Evolutionary conservation across 1,284 basidiomycete genomes (phyloP), one percentile per base, ranked within the genome.

Genomic region (Anthracocystis panici-leucophaei): DNA sequence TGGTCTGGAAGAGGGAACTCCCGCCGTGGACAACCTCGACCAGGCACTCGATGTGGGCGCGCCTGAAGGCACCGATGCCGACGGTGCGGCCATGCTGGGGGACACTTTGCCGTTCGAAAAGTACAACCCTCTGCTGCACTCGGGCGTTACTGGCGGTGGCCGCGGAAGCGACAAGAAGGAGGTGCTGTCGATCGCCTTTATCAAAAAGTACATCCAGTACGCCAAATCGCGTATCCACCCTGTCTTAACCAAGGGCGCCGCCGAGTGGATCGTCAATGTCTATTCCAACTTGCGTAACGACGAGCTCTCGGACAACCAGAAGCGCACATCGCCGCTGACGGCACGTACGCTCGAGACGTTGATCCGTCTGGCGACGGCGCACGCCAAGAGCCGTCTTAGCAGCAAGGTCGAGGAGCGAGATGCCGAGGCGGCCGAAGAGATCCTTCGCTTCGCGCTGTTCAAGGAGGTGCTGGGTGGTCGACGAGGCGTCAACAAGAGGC

Each of bases 161-260:
- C 66, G 66, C 8, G 56, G 55, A 12, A 56, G 40, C 48, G 73
- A 75, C 54, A 79, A 91, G 85, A 89, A 89, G 70, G 94, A 99
- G 86, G 91, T 99, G 40, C 88, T 99, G 49, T 94, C 91, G 74
- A 94, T 97, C 69, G 88, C 91, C 5, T 99, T 99, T 84, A 91
- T 99, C 84, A 99, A 99, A 87, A 99, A 98, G 87, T 99, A 97
- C 85, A 93, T 99, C 60, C 96, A 99, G 86, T 98, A 98, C 85
- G 93, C 97, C 57, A 99, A 98, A 89, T 91, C 52, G 89, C 92
- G 78, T 44, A 68, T 83, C 44, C 71, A 79, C 33, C 97, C 97
- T 1, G 90, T 89, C 29, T 87, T 99, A 65, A 95, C 94, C 4
- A 92, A 95, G 85, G 94, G 92, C 21, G 97, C 97, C 1, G 93